Percentiles rank a stretch among this genome's conserved stretches.
Conservation (phyloP, 2,329 filamentous ascomycete species). For the Fusarium algeriense region DNA sequence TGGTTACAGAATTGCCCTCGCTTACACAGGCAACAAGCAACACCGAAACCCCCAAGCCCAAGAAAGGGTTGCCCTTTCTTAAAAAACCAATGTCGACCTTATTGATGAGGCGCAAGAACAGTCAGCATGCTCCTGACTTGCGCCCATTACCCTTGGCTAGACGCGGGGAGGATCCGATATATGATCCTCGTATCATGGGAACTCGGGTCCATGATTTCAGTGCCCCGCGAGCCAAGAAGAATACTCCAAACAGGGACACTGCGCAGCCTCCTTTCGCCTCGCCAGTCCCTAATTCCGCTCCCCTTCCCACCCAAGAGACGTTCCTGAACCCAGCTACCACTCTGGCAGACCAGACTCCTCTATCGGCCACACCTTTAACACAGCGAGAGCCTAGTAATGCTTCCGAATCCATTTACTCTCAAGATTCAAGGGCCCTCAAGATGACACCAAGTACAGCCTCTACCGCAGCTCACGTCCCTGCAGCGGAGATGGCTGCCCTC, state of each 20-base stretch:
- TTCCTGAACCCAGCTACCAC: conserved; percentile 12
- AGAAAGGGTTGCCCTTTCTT: conserved; percentile 68
- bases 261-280: conserved; percentile 22
- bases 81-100: conserved; percentile 72
- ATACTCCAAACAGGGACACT: conserved; percentile 29
- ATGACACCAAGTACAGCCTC: conserved; percentile 48
- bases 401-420: conserved; percentile 49
- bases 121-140: conserved; percentile 61
- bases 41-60: conserved; percentile 60
- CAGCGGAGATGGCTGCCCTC: conserved; percentile 7
- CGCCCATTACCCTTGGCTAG: conserved; percentile 56
- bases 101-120: conserved; percentile 67
- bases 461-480: conserved; percentile 30
- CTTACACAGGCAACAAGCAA: conserved; percentile 48
- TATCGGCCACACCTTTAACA: conserved; percentile 39
- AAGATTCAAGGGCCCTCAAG: conserved; percentile 45
- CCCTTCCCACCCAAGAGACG: conserved; percentile 34
- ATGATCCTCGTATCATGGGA: conserved; percentile 74
- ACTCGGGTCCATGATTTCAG: conserved; percentile 76
- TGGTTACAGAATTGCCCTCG: conserved; percentile 54
- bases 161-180: conserved; percentile 59
- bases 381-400: conserved; percentile 48
- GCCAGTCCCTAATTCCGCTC: conserved; percentile 29
- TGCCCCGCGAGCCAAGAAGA: conserved; percentile 64
- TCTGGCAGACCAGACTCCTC: conserved; percentile 16